Evolutionary conservation across 768 basidiomycete genomes (phyloP), one percentile per base, ranked within the genome.

Genomic region (Pleurotus salmoneostramineus): DNA sequence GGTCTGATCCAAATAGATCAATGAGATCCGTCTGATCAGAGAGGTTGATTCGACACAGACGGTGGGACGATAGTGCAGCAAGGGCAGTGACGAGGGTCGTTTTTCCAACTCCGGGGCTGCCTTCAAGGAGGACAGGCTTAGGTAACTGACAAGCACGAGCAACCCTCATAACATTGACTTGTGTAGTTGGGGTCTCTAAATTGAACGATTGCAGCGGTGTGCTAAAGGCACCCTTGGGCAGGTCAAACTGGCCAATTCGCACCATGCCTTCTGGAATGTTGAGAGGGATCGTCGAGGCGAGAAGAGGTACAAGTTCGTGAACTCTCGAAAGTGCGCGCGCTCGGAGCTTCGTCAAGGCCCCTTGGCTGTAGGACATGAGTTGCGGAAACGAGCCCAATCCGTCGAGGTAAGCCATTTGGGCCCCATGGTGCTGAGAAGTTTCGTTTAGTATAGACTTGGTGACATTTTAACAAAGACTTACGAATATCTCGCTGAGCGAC

Each of bases 21-120:
- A 93, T 85, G 27, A 99, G 80, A 68, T 99, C 97, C 0, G 96
- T 98, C 69, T 99, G 97, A 64, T 99, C 97, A 4, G 97, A 98
- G 17, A 99, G 74, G 72, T 99, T 99, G 79, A 99, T 95, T 17
- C 97, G 88, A 68, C 87, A 92, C 33, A 98, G 78, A 32, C 79
- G 72, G 66, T 94, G 84, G 14, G 94, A 93, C 40, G 87, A 76
- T 4, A 89, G 74, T 60, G 85, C 86, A 21, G 95, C 94, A 8
- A 99, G 77, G 6, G 97, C 96, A 14, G 87, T 80, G 50, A 98
- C 77, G 3, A 99, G 80, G 67, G 93, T 97, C 2, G 97, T 98
- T 73, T 99, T 99, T 2, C 97, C 97, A 11, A 98, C 97, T 0
- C 97, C 97, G 8, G 97, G 97, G 71, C 95, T 98, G 1, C 97